A percentile compares a stretch with the other conserved stretches of the same genome.
Conservation (phyloP, 2,329 filamentous ascomycete genomes). For the Dactylellina leptospora region DNA sequence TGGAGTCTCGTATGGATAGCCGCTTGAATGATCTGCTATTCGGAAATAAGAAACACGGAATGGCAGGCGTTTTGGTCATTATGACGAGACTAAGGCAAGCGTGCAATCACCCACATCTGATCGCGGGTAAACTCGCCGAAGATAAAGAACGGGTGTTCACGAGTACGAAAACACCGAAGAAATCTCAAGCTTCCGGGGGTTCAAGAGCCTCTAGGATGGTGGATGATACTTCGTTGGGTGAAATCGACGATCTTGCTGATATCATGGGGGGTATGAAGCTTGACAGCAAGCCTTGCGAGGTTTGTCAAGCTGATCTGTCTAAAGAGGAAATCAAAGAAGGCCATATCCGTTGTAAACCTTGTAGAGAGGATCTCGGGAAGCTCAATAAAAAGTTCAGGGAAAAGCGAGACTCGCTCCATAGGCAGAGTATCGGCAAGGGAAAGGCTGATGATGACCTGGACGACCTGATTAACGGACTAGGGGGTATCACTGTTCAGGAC, state of each 20-base stretch:
- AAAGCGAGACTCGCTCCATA: slow-evolving; percentile 58
- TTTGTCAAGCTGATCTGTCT: slow-evolving; percentile 77
- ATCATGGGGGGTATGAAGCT: slow-evolving; percentile 86
- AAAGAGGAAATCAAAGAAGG: slow-evolving; percentile 63
- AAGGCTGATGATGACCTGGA: slow-evolving; percentile 73
- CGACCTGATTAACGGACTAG: slow-evolving; percentile 63
- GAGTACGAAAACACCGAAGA: slow-evolving; percentile 64
- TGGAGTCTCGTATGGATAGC: slow-evolving; percentile 84
- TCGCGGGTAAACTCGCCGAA: slow-evolving; percentile 82
- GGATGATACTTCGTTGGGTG: slow-evolving; percentile 64
- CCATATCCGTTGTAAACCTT: slow-evolving; percentile 55
- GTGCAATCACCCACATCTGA: slow-evolving; percentile 91
- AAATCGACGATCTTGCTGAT: slow-evolving; percentile 83
- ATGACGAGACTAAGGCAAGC: slow-evolving; percentile 89
- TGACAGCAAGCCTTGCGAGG: slow-evolving; percentile 78
- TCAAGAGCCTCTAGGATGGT: slow-evolving; percentile 60
- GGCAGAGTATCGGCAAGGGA: slow-evolving; percentile 17
- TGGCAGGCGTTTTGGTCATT: slow-evolving; percentile 90
- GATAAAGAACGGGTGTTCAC: slow-evolving; percentile 79
- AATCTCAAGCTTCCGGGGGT: slow-evolving; percentile 57
- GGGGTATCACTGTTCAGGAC: slow-evolving; percentile 59
- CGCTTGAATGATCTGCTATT: slow-evolving; percentile 90
- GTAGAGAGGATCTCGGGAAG: slow-evolving; percentile 55
- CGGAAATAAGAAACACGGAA: slow-evolving; percentile 66
- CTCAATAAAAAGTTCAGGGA: slow-evolving; percentile 58